phyloP scores from a whole-genome alignment of 2,329 filamentous ascomycete species.

The Lomentospora prolificans region DNA sequence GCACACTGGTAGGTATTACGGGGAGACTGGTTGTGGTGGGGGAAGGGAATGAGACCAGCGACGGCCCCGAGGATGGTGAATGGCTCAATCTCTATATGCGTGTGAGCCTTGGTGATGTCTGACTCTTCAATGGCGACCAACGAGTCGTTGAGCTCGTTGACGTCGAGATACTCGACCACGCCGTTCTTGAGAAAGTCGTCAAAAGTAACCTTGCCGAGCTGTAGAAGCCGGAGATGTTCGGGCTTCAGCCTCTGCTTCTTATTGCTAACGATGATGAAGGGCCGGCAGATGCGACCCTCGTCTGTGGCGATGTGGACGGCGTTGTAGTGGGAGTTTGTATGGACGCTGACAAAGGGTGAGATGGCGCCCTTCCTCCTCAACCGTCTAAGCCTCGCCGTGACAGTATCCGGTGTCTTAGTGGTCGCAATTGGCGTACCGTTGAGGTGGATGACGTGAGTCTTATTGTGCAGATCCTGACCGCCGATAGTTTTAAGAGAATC shows the following conservation, averaged over 20 bases:
- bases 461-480: conserved; percentile 77
- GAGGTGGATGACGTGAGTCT: conserved; percentile 81
- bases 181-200: conserved; percentile 88
- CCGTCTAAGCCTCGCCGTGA: conserved; percentile 74
- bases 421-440: conserved; percentile 91
- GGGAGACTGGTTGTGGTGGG: conserved; percentile 97
- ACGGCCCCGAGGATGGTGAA: conserved; percentile 95
- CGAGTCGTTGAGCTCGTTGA: conserved; percentile 96
- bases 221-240: conserved; percentile 69
- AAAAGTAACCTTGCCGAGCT: conserved; percentile 77
- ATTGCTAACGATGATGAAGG: conserved; percentile 90
- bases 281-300: conserved; percentile 91
- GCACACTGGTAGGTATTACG: conserved; percentile 98
- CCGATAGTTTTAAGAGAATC: conserved; percentile 59
- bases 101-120: conserved; percentile 73
- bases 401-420: conserved; percentile 76
- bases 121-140: conserved; percentile 85
- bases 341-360: conserved; percentile 93
- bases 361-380: conserved; percentile 84
- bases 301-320: conserved; percentile 94
- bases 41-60: conserved; percentile 91
- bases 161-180: conserved; percentile 91
- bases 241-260: conserved; percentile 70
- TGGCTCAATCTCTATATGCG: conserved; percentile 94
- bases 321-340: conserved; percentile 86